Base-by-base conservation (phyloP, 2,329 filamentous ascomycete species). In the Fusarium sp. region DNA sequence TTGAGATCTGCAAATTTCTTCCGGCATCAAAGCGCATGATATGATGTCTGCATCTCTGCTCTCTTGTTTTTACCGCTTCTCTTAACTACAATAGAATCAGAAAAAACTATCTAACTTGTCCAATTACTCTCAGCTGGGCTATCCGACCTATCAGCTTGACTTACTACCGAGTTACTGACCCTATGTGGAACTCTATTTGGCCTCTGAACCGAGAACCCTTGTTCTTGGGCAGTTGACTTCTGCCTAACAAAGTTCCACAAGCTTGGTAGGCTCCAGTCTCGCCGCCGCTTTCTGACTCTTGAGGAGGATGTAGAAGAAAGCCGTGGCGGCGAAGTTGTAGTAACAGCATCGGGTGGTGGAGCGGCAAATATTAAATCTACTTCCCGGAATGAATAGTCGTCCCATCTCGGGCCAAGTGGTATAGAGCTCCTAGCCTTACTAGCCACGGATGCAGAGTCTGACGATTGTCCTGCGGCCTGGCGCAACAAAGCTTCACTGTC, bases 241-340 rank as follows among this genome's bases (percentile, higher is more conserved):
- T 21, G 39, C 12, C 3, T 21, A 21, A 4, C 13, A 4, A 42
- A 42, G 11, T 14, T 42, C 39, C 39, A 21, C 12, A 5, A 42
- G 12, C 7, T 14, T 14, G 3, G 12, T 6, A 42, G 13, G 5
- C 11, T 42, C 39, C 39, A 42, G 39, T 21, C 12, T 42, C n/a
- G n/a, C n/a, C n/a, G n/a, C 7, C 12, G 19, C n/a, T 6, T 5
- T 21, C 14, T 42, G 2, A 14, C n/a, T 0, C 7, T 42, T 3
- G n/a, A 4, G 6, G 39, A 42, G 12, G 39, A 42, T 42, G 13
- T 21, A 42, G n/a, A 21, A 8, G 12, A 4, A 0, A 21, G 39
- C 5, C 14, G 39, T 42, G n/a, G 39, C 7, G 39, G 12, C 0
- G n/a, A 14, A 4, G n/a, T 21, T 14, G n/a, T 3, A 21, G 39